Evolutionary conservation across 805 yeast genomes (phyloP).

Genomic region (Monosporozyma solicola): DNA sequence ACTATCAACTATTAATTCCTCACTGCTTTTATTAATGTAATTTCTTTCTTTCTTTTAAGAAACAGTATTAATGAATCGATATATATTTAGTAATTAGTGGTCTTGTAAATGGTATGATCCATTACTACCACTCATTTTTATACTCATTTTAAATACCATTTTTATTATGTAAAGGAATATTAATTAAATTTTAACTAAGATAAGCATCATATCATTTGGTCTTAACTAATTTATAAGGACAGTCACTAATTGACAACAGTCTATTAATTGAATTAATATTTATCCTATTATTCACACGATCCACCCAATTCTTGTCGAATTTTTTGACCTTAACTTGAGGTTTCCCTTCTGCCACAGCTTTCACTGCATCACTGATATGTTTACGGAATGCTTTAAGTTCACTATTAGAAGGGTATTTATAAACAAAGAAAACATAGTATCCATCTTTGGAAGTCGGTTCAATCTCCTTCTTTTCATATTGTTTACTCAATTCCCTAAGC

Average conservation of each 20-base stretch:
- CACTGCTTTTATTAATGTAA: not conserved
- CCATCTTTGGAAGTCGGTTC: conserved; percentile 24
- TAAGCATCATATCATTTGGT: not conserved
- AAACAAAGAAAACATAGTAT: conserved; percentile 17
- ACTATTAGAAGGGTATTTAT: conserved; percentile 15
- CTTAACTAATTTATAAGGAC: conserved; percentile 4
- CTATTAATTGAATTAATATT: conserved; percentile 1
- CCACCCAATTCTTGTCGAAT: conserved; percentile 3
- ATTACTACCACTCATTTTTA: not conserved
- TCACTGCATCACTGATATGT: conserved; percentile 14
- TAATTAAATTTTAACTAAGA: not conserved
- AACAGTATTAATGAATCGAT: not conserved
- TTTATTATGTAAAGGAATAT: not conserved
- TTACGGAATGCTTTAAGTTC: conserved; percentile 10
- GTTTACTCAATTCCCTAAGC: not conserved
- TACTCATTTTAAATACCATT: not conserved
- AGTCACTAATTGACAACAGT: not conserved
- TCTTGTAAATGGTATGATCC: not conserved
- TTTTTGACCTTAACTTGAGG: conserved; percentile 2
- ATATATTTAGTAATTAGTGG: not conserved
- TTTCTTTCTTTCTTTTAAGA: not conserved
- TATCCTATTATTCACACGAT: conserved; percentile 2
- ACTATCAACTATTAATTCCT: not conserved
- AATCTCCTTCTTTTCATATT: not conserved
- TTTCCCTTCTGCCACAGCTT: conserved; percentile 9